Conservation (phyloP, 345 rosid genomes). For the Theobroma cacao region DNA sequence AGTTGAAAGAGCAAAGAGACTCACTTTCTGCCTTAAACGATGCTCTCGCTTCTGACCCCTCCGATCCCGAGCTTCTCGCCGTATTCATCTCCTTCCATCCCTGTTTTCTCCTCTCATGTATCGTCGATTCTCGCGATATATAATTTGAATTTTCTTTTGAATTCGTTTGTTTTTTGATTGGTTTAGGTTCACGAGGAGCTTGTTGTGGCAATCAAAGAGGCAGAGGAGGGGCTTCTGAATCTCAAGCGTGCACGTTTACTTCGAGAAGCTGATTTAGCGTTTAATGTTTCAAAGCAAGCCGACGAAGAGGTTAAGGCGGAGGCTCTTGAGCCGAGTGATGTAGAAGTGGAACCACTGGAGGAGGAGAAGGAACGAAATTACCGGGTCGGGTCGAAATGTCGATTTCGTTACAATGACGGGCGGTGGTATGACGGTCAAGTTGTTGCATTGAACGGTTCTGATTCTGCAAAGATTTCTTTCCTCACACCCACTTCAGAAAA, state of each 20-base stretch:
- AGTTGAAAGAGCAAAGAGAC: conserved; percentile 67
- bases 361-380: conserved; percentile 43
- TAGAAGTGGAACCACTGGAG: conserved; percentile 51
- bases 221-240: conserved; percentile 77
- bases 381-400: conserved; percentile 69
- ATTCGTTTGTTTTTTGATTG: conserved; percentile 19
- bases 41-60: conserved; percentile 66
- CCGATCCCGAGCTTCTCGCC: conserved; percentile 65
- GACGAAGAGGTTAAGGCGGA: conserved; percentile 46
- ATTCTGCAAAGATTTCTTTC: conserved; percentile 69
- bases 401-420: conserved; percentile 70
- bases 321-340: conserved; percentile 39
- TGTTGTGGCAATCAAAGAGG: conserved; percentile 57
- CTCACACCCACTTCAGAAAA: conserved; percentile 83
- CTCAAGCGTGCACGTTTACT: conserved; percentile 73
- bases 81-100: conserved; percentile 26
- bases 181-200: conserved; percentile 77
- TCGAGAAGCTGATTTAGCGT: conserved; percentile 57
- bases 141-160: not conserved
- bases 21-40: conserved; percentile 66
- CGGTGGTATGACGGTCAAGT: conserved; percentile 91
- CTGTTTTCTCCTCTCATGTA: not conserved
- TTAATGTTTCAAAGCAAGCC: conserved; percentile 22
- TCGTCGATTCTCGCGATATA: not conserved
- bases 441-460: conserved; percentile 50